Percentiles rank a stretch among this genome's conserved stretches.
These are phyloP conservation scores for Phytophthora litchii DNA, from an alignment of 352 stramenopile genomes.

Conservation along the genomic window DNA sequence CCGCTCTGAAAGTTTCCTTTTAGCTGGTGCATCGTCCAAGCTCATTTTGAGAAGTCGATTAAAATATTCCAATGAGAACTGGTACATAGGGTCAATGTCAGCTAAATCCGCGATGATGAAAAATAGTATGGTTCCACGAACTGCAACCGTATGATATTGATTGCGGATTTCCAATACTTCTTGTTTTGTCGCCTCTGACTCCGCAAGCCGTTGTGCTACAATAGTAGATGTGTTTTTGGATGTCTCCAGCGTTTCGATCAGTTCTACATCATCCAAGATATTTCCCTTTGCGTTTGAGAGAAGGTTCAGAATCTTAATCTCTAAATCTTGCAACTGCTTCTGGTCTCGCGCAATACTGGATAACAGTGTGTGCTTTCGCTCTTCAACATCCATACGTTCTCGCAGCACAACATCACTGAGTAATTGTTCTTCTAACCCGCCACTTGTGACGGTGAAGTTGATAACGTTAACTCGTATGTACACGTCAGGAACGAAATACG, in stretches of 20 bases:
- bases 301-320: constrained; percentile 91
- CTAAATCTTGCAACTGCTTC: constrained; percentile 89
- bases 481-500: constrained; percentile 90
- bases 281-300: constrained; percentile 88
- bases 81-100: constrained; percentile 76
- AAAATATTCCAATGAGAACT: constrained; percentile 84
- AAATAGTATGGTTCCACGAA: constrained; percentile 70
- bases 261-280: constrained; percentile 91
- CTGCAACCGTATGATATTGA: constrained; percentile 60
- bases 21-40: constrained; percentile 44
- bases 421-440: constrained; percentile 90
- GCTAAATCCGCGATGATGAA: constrained; percentile 70
- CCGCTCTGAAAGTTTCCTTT: constrained; percentile 33
- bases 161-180: constrained; percentile 70
- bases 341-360: constrained; percentile 91
- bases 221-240: constrained; percentile 73
- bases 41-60: constrained; percentile 66
- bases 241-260: constrained; percentile 65
- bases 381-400: constrained; percentile 89
- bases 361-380: constrained; percentile 84
- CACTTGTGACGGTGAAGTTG: constrained; percentile 93
- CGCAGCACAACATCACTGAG: constrained; percentile 87
- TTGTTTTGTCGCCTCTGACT: constrained; percentile 65
- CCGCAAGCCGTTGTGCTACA: constrained; percentile 55
- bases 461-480: constrained; percentile 94